phyloP scores from a whole-genome alignment of 345 rosid genomes.

The Rhodamnia rubescens region DNA sequence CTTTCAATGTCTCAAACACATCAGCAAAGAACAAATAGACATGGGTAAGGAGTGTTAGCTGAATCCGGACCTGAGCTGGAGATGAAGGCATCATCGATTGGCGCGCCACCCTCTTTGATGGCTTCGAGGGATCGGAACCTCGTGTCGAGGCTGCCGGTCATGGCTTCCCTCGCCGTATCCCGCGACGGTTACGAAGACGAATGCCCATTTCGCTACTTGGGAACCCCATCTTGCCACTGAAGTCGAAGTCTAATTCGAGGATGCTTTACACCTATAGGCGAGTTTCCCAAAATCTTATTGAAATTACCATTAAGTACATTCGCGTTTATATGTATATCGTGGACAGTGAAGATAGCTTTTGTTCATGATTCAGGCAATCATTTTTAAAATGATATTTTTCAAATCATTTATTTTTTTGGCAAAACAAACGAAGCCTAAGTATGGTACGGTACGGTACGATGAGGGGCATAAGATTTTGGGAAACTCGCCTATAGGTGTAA shows the following conservation, averaged over 20 bases:
- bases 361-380: too few relatives aligned
- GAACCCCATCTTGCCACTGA: background rate
- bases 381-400: too few relatives aligned
- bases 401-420: too few relatives aligned
- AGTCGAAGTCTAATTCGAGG: background rate
- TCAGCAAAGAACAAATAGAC: background rate
- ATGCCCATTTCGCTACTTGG: background rate
- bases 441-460: too few relatives aligned
- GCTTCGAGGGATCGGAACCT: background rate
- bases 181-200: background rate
- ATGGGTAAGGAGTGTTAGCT: background rate
- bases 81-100: background rate
- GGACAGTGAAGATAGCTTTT: too few relatives aligned
- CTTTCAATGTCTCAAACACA: background rate
- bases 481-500: too few relatives aligned
- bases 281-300: background rate
- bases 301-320: too few relatives aligned
- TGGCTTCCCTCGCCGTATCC: background rate
- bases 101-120: background rate
- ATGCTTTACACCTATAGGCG: slow-evolving; percentile 6
- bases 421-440: too few relatives aligned
- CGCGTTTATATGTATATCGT: too few relatives aligned
- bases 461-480: too few relatives aligned
- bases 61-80: background rate
- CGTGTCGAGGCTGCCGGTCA: background rate